phyloP scores from a whole-genome alignment of 129 eudicot genomes.

The Ambrosia artemisiifolia region DNA sequence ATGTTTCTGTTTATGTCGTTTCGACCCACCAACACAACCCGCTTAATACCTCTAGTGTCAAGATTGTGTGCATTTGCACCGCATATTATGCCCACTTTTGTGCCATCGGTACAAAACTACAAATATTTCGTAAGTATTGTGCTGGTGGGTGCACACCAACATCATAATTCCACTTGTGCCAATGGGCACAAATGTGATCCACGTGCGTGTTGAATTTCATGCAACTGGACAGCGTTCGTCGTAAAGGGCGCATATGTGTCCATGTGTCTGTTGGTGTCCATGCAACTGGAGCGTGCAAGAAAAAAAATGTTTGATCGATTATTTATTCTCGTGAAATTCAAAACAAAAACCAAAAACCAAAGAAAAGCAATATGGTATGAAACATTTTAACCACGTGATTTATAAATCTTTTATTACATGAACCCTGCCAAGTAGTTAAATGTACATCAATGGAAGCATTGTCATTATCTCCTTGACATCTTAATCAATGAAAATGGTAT shows the following conservation, averaged over 20 bases:
- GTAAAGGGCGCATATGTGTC: neutral
- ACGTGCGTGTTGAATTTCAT: no score
- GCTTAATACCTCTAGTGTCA: no score
- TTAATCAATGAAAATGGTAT: constrained; percentile 11
- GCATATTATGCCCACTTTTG: no score
- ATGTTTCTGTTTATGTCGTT: no score
- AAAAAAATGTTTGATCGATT: neutral
- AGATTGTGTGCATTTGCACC: no score
- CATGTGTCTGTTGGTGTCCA: neutral
- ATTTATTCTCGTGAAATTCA: neutral
- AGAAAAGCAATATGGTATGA: neutral
- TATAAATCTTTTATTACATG: neutral
- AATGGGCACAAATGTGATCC: no score
- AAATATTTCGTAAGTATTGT: no score
- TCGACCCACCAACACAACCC: no score
- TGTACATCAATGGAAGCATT: constrained; percentile 20
- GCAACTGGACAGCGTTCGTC: neutral
- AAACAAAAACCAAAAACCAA: neutral
- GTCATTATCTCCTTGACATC: constrained; percentile 22
- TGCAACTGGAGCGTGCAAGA: no score
- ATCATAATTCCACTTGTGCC: no score
- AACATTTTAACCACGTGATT: neutral
- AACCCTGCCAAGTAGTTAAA: neutral
- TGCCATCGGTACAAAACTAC: no score
- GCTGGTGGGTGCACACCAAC: no score